phyloP scores from a whole-genome alignment of 2,329 filamentous ascomycete species.

The Emmonsia crescens region DNA sequence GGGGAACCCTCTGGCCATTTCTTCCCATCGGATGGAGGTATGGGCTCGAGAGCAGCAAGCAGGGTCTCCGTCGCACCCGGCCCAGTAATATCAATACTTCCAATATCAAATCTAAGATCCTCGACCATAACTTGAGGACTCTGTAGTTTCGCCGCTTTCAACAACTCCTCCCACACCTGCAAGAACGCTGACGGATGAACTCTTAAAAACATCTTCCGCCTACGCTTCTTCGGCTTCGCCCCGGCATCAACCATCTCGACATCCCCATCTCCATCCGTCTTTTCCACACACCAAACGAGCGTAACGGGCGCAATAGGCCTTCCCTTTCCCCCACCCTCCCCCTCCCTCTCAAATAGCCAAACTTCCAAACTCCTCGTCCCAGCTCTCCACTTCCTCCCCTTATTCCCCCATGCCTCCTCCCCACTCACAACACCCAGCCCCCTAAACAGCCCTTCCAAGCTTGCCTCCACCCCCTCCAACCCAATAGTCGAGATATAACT shows the following conservation, averaged over 20 bases:
- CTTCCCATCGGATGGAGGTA: slow-evolving; percentile 23
- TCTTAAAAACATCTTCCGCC: slow-evolving; percentile 54
- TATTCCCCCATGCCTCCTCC: slow-evolving; percentile 51
- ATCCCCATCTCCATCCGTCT: slow-evolving; percentile 17
- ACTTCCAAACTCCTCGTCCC: slow-evolving; percentile 48
- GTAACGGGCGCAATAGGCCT: slow-evolving; percentile 61
- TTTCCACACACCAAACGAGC: slow-evolving; percentile 59
- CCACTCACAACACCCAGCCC: slow-evolving; percentile 51
- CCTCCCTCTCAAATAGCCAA: slow-evolving; percentile 48
- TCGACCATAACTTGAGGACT: slow-evolving; percentile 52
- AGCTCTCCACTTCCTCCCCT: slow-evolving; percentile 59
- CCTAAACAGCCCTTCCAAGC: slow-evolving; percentile 56
- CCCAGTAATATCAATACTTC: slow-evolving; percentile 58
- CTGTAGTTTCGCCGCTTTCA: slow-evolving; percentile 49
- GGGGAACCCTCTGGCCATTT: slow-evolving; percentile 20
- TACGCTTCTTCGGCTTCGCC: slow-evolving; percentile 25
- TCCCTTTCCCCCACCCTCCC: slow-evolving; percentile 25
- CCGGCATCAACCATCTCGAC: slow-evolving; percentile 27
- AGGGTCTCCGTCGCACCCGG: slow-evolving; percentile 73
- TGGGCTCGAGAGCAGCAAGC: slow-evolving; percentile 53
- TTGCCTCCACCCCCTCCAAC: slow-evolving; percentile 55
- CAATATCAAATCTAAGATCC: slow-evolving; percentile 60
- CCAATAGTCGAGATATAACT: slow-evolving; percentile 87
- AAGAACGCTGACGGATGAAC: slow-evolving; percentile 69
- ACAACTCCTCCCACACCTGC: slow-evolving; percentile 52